phyloP scores from a whole-genome alignment of 208 protist species.

The Leishmania gerbilli region DNA sequence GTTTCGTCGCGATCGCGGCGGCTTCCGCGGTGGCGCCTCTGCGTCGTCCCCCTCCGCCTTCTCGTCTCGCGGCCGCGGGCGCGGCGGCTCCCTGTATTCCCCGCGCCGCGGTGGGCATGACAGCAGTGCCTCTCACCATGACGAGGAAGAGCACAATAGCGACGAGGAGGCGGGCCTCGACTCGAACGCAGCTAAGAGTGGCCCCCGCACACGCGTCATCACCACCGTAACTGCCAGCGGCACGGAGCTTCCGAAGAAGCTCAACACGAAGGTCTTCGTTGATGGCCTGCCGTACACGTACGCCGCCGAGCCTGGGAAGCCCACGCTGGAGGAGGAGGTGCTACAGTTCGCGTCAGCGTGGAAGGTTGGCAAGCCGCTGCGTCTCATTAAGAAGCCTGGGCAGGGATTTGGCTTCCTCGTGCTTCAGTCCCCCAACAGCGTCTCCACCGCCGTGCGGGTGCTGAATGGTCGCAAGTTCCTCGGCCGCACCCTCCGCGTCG shows the following conservation, averaged over 20 bases:
- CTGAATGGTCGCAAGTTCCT: constrained; percentile 90
- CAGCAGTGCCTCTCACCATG: neutral
- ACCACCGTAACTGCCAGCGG: constrained; percentile 73
- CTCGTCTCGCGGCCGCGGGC: constrained; percentile 17
- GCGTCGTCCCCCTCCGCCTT: neutral
- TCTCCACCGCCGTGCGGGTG: constrained; percentile 80
- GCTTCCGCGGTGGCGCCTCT: neutral
- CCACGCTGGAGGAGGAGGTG: constrained; percentile 82
- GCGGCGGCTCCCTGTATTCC: neutral
- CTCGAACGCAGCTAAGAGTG: constrained; percentile 9
- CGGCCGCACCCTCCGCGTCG: constrained; percentile 83
- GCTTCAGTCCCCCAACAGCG: constrained; percentile 87
- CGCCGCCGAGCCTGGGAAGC: constrained; percentile 46
- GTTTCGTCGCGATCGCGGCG: constrained; percentile 1
- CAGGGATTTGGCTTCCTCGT: constrained; percentile 92
- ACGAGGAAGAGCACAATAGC: neutral
- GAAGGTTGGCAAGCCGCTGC: constrained; percentile 86
- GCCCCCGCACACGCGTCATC: constrained; percentile 37
- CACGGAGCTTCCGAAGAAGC: constrained; percentile 77
- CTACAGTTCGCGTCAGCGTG: constrained; percentile 79
- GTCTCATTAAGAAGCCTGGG: constrained; percentile 88
- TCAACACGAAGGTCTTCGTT: constrained; percentile 92
- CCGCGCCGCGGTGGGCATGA: constrained; percentile 10
- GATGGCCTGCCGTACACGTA: constrained; percentile 89
- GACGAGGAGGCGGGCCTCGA: neutral